Evolutionary conservation across 2,329 filamentous ascomycete genomes (phyloP).

Genomic region (Diaporthe aspalathi): DNA sequence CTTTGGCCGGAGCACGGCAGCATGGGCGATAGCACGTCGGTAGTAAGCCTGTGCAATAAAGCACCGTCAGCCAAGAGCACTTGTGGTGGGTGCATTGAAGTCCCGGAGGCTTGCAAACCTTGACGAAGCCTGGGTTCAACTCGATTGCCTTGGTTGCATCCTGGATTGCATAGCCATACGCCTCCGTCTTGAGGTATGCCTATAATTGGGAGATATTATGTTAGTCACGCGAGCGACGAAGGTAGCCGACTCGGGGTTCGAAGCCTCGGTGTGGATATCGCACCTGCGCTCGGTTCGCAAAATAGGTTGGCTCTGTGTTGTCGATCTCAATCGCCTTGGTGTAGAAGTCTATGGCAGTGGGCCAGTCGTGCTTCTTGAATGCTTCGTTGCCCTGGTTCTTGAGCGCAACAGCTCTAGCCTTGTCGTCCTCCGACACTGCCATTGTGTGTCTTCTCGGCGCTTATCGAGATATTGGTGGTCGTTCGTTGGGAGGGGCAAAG

Average conservation of each 20-base stretch:
- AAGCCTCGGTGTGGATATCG: conserved; percentile 46
- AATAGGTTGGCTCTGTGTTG: conserved; percentile 87
- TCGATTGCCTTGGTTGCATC: conserved; percentile 94
- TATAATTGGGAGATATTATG: conserved; percentile 51
- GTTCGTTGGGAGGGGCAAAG: conserved; percentile 19
- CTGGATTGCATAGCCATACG: conserved; percentile 90
- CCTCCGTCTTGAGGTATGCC: conserved; percentile 95
- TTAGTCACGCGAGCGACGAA: conserved; percentile 60
- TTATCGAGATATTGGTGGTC: conserved; percentile 14
- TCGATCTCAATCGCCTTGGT: conserved; percentile 87
- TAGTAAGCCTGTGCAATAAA: conserved; percentile 80
- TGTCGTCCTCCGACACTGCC: conserved; percentile 60
- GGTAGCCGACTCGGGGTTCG: conserved; percentile 36
- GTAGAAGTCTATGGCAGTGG: conserved; percentile 83
- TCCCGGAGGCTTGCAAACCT: conserved; percentile 65
- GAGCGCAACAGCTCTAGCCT: conserved; percentile 80
- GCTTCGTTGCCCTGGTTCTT: conserved; percentile 97
- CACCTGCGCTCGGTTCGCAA: conserved; percentile 94
- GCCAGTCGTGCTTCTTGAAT: conserved; percentile 90
- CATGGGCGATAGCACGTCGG: conserved; percentile 89
- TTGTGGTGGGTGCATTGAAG: not conserved
- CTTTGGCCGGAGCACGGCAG: conserved; percentile 87
- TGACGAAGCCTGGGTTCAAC: conserved; percentile 86
- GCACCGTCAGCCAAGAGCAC: conserved; percentile 28
- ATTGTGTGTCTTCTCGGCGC: conserved; percentile 28